Base-by-base conservation (phyloP, 345 rosid species). In the Salix exigua region DNA sequence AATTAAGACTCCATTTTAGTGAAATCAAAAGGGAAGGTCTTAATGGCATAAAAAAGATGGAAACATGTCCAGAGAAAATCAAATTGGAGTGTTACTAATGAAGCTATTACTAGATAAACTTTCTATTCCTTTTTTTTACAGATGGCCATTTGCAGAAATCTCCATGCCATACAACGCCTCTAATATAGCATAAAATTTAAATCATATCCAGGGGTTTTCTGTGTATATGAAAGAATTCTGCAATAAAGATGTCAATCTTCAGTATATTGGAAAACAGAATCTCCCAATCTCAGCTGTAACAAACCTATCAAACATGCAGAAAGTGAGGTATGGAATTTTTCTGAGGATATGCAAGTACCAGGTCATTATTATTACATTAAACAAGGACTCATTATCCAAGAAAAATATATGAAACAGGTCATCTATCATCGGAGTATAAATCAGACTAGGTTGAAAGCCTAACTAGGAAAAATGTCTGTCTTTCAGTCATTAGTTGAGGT, bases 1-100 rank as follows among this genome's bases (percentile, higher is more conserved):
- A 51, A 83, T 75, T 60, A 81, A 82, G 42, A 55, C 61, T 51
- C 18, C 58, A 76, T 73, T 81, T 81, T 68, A 73, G 77, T 63
- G 35, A 28, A 51, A 61, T 19, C 30, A 44, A 50, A 77, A 62
- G 17, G 9, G 21, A 63, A 46, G 31, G 33, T 38, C 46, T 53
- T 31, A 23, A 23, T 19, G 53, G 44, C 10, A 42, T 12, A 71
- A 19, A 19, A 44, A 42, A 23, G 33, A 33, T 7, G 14, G 42
- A 31, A 74, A 7, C 17, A 51, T 21, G 19, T 28, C 77, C 19
- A 14, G 10, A 66, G 14, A 58, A 55, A 58, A 58, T 58, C 7
- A 1, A 17, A 55, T 46, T 51, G 50, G 77, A 66, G 53, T 71
- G 65, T 23, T 31, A 6, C 40, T 48, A 38, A 3, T 63, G 35